phyloP scores from a whole-genome alignment of 1,284 basidiomycete genomes.

The Ustanciosporium gigantosporum region DNA sequence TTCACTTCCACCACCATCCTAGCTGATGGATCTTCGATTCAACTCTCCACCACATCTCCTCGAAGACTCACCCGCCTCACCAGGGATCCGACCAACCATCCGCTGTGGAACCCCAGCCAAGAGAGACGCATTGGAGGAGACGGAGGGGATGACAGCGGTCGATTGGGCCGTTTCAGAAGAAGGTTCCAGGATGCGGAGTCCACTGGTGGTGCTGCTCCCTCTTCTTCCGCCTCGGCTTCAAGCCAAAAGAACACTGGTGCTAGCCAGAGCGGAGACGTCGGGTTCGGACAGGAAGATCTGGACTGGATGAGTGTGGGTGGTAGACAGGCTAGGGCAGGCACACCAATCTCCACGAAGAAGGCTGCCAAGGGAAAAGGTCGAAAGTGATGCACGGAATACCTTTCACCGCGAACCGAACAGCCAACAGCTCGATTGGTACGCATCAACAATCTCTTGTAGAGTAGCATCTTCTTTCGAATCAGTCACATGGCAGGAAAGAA shows the following conservation, averaged over 20 bases:
- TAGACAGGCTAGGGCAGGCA: conserved; percentile 50
- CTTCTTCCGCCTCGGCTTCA: not conserved
- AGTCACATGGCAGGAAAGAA: no score
- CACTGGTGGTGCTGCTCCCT: not conserved
- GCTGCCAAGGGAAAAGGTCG: conserved; percentile 53
- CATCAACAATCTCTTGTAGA: no score
- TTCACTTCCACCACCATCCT: conserved; percentile 52
- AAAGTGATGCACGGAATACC: conserved; percentile 17
- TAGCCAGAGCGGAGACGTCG: conserved; percentile 23
- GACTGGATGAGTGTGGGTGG: conserved; percentile 60
- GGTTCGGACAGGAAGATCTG: conserved; percentile 54
- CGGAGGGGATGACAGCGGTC: conserved; percentile 54
- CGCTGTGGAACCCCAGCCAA: conserved; percentile 57
- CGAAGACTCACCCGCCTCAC: conserved; percentile 45
- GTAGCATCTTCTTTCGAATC: no score
- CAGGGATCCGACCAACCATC: conserved; percentile 57
- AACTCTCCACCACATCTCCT: conserved; percentile 55
- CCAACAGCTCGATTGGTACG: no score
- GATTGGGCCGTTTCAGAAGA: conserved; percentile 55
- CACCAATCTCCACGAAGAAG: conserved; percentile 43
- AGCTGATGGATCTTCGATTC: conserved; percentile 58
- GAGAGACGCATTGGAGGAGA: conserved; percentile 44
- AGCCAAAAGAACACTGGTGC: conserved; percentile 1
- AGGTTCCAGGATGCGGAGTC: conserved; percentile 47
- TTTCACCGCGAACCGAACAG: no score